Evolutionary conservation across 139 green algal genomes (phyloP), one percentile per base, ranked within the genome.

Genomic region (Raphidocelis subcapitata): DNA sequence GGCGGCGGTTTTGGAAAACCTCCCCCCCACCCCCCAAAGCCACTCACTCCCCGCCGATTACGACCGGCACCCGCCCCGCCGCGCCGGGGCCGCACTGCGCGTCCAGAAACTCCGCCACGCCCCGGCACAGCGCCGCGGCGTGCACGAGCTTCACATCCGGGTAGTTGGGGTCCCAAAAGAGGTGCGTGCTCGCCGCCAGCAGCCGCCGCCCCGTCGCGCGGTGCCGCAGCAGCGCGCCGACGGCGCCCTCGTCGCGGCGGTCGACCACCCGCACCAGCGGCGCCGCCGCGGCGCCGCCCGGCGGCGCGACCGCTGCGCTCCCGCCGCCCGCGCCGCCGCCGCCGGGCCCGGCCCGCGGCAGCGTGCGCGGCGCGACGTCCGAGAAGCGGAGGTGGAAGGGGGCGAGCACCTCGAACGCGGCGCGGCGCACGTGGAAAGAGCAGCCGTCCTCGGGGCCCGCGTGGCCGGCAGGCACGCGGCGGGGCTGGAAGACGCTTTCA

Each of bases 41-140:
- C 76, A 85, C 85, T 73, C 82, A 88, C 54, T 88, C 82, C 20
- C 82, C 82, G 14, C 55, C 73, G 1, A 88, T 32, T 20, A 88
- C n/a, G 47, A 82, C 35, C 0, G 79, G 76, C 56, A 82, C 66
- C 15, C 26, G 10, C 23, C 23, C 41, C 23, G 52, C 28, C n/a
- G n/a, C 24, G 44, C 44, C 46, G 24, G 26, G 12, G 26, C 44
- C 65, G n/a, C 24, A 3, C 26, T 41, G 28, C 5, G 23, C n/a
- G 32, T 73, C 47, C 35, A 73, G 33, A 35, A 75, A 84, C 2
- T 29, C 23, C 0, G 62, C 46, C 28, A 84, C 8, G 18, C 21
- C 24, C 26, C 55, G 63, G 28, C 79, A 84, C 69, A 84, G 31
- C 15, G 74, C 26, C 1, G 69, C 70, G 1, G 74, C 71, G 70